Evolutionary conservation across 2,329 filamentous ascomycete species (phyloP).

Genomic region (Botrytis galanthina): DNA sequence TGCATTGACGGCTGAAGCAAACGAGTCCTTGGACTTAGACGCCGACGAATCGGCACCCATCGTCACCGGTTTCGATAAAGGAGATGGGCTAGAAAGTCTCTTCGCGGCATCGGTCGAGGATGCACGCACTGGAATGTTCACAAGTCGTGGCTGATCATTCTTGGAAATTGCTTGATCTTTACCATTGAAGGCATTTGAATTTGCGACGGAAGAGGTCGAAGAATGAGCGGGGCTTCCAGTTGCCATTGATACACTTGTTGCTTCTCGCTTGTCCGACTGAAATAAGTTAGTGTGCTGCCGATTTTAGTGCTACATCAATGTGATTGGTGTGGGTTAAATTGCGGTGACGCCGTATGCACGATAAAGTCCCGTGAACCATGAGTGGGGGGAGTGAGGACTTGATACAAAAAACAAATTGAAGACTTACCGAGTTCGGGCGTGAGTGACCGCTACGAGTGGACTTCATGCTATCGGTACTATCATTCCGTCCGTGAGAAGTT

Average conservation of each 20-base stretch:
- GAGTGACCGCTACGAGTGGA: constrained; percentile 59
- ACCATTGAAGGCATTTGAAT: constrained; percentile 39
- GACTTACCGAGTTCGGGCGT: constrained; percentile 64
- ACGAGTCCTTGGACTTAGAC: constrained; percentile 45
- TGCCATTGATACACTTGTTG: constrained; percentile 44
- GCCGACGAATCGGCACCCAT: constrained; percentile 55
- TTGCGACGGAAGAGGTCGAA: constrained; percentile 27
- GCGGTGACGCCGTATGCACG: constrained; percentile 28
- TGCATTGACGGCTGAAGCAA: constrained; percentile 40
- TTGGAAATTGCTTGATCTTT: constrained; percentile 44
- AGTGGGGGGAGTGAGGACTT: constrained; percentile 16
- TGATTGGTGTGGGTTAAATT: constrained; percentile 38
- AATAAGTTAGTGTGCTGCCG: constrained; percentile 47
- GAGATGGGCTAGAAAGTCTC: constrained; percentile 65
- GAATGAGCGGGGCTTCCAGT: constrained; percentile 45
- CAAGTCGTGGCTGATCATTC: constrained; percentile 53
- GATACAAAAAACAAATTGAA: constrained; percentile 14
- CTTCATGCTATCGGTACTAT: constrained; percentile 63
- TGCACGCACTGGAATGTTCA: constrained; percentile 59
- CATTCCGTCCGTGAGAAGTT: constrained; percentile 43
- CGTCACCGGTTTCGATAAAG: constrained; percentile 68
- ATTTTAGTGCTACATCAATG: constrained; percentile 27
- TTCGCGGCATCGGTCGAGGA: constrained; percentile 62
- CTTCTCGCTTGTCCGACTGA: constrained; percentile 60
- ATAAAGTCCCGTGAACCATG: constrained; percentile 23